phyloP scores from a whole-genome alignment of 2,329 filamentous ascomycete genomes.

The Sarocladium oryzae region DNA sequence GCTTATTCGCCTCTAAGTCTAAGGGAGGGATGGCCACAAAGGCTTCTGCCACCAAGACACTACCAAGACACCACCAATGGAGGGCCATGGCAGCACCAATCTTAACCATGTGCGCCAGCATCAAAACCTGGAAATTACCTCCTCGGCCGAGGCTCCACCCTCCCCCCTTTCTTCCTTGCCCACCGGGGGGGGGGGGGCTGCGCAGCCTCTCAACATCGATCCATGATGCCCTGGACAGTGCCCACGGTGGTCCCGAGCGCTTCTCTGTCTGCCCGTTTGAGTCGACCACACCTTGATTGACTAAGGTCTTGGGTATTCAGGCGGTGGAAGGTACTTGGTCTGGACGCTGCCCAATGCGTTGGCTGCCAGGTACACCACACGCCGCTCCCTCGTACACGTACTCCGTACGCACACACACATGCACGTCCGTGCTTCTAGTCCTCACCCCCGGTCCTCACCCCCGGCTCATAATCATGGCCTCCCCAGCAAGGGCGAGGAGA shows the following conservation, averaged over 20 bases:
- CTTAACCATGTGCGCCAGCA: constrained; percentile 9
- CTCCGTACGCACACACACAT: neutral
- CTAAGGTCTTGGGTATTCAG: neutral
- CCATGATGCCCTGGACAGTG: constrained; percentile 9
- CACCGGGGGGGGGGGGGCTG: neutral
- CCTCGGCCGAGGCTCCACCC: constrained; percentile 18
- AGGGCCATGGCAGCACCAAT: constrained; percentile 1
- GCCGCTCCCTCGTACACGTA: neutral
- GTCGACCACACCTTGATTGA: neutral
- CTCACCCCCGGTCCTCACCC: constrained; percentile 2
- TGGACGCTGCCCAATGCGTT: neutral
- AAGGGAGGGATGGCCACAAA: neutral
- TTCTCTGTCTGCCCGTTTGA: neutral
- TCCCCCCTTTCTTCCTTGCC: constrained; percentile 19
- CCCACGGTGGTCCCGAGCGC: constrained; percentile 9
- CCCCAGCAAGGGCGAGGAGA: constrained; percentile 5
- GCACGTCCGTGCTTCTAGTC: constrained; percentile 4
- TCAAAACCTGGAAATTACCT: constrained; percentile 19
- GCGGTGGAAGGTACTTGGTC: neutral
- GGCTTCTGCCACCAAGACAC: constrained; percentile 6
- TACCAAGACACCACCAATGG: constrained; percentile 4
- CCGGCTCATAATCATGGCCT: constrained; percentile 3
- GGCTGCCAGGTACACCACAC: neutral
- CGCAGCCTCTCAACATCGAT: neutral
- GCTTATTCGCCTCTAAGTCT: neutral